Evolutionary conservation across 1,284 basidiomycete species (phyloP).

Genomic region (Pisolithus thermaeus): DNA sequence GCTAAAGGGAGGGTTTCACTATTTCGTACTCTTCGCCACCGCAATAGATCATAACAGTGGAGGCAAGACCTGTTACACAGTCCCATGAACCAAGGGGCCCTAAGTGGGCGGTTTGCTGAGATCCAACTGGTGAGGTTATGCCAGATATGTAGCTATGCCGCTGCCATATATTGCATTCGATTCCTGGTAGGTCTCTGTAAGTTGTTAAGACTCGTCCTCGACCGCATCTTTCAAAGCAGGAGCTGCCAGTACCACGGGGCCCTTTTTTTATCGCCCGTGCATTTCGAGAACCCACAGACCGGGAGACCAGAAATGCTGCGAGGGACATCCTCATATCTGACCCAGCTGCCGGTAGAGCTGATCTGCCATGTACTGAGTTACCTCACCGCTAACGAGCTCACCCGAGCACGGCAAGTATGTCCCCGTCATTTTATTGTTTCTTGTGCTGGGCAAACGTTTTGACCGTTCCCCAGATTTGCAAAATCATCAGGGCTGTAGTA

Average conservation of each 20-base stretch:
- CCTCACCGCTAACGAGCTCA: constrained; percentile 35
- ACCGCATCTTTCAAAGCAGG: too few species aligned
- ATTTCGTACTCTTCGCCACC: neutral
- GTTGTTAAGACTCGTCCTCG: too few species aligned
- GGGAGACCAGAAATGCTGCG: neutral
- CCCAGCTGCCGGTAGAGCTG: constrained; percentile 38
- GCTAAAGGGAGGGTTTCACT: neutral
- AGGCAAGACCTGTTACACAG: neutral
- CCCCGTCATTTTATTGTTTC: neutral
- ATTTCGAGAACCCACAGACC: neutral
- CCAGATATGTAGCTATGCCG: too few species aligned
- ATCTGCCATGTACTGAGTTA: constrained; percentile 34
- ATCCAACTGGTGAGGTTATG: too few species aligned
- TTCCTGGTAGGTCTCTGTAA: too few species aligned
- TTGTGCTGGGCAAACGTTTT: neutral
- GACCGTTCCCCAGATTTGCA: constrained; percentile 31
- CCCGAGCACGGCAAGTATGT: constrained; percentile 13
- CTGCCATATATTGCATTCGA: too few species aligned
- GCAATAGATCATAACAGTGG: neutral
- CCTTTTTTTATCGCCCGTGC: neutral
- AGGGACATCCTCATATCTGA: neutral
- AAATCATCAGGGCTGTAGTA: constrained; percentile 33
- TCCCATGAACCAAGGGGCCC: too few species aligned
- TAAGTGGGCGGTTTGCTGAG: too few species aligned
- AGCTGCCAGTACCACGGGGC: too few species aligned